Percentiles rank a stretch among this genome's conserved stretches.
Evolutionary conservation across 495 filamentous ascomycete genomes (phyloP).

Genomic region (Aspergillus olivimuriae): DNA sequence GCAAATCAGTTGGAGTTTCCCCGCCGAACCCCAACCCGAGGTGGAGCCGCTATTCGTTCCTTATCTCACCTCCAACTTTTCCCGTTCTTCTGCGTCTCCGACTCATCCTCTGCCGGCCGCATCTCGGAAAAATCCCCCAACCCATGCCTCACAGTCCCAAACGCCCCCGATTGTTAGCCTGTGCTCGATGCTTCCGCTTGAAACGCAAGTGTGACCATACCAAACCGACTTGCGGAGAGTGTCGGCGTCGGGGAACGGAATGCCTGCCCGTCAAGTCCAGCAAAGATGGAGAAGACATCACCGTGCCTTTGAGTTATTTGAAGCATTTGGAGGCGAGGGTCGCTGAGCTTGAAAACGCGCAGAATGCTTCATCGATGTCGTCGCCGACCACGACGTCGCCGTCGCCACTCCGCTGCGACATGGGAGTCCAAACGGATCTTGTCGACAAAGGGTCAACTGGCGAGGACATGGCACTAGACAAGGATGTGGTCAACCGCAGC

Average conservation of each 20-base stretch:
- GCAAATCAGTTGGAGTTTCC: background rate
- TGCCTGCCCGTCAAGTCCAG: conserved; percentile 25
- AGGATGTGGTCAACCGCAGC: background rate
- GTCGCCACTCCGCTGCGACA: too few relatives aligned
- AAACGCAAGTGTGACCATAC: conserved; percentile 32
- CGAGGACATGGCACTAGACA: background rate
- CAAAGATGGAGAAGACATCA: conserved; percentile 24
- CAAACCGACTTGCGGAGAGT: conserved; percentile 29
- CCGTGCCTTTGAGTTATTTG: conserved; percentile 26
- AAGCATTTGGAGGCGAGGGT: conserved; percentile 22
- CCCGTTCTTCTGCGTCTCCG: background rate
- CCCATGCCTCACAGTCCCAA: conserved; percentile 3
- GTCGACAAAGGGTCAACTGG: background rate
- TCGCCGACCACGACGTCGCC: too few relatives aligned
- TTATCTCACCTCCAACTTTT: too few relatives aligned
- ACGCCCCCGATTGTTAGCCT: conserved; percentile 14
- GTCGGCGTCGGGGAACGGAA: conserved; percentile 25
- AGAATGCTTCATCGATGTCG: background rate
- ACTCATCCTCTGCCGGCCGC: background rate
- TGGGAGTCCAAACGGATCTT: conserved; percentile 24
- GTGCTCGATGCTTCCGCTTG: conserved; percentile 27
- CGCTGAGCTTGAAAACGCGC: conserved; percentile 16
- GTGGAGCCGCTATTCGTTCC: too few relatives aligned
- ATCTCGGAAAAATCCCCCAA: conserved; percentile 18
- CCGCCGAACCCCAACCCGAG: background rate